Evolutionary conservation across 2,329 filamentous ascomycete genomes (phyloP).

Genomic region (Exophiala xenobiotica): DNA sequence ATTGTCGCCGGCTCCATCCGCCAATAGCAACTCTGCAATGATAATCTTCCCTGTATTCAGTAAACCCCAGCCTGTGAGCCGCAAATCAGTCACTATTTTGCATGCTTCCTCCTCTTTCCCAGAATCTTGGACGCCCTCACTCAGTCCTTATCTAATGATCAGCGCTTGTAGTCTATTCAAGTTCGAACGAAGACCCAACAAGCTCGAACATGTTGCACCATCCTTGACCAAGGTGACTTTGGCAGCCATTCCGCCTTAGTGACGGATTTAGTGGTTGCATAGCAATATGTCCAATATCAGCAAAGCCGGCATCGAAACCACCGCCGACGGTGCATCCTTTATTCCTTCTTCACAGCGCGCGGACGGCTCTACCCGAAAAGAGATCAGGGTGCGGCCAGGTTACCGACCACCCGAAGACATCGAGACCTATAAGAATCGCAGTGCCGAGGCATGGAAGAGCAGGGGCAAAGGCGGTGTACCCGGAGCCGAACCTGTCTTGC

Average conservation of each 20-base stretch:
- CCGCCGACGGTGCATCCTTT: constrained; percentile 77
- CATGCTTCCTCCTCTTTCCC: no score
- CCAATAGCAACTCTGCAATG: no score
- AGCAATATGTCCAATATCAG: constrained; percentile 16
- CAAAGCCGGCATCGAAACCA: constrained; percentile 70
- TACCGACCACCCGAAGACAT: constrained; percentile 95
- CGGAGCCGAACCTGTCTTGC: constrained; percentile 63
- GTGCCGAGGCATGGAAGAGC: constrained; percentile 79
- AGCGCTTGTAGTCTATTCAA: no score
- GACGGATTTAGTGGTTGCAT: not conserved
- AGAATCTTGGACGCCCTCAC: no score
- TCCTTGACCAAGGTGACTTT: not conserved
- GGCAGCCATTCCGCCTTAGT: not conserved
- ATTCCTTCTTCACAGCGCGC: constrained; percentile 85
- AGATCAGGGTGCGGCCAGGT: constrained; percentile 90
- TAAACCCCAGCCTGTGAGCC: no score
- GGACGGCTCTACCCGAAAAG: constrained; percentile 87
- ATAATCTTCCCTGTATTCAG: no score
- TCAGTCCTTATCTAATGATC: no score
- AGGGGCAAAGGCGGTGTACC: constrained; percentile 70
- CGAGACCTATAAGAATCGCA: constrained; percentile 91
- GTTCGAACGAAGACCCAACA: no score
- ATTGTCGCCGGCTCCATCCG: not conserved
- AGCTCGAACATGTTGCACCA: not conserved
- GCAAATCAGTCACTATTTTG: no score